A percentile compares a stretch with the other conserved stretches of the same genome.
Conservation (phyloP, 768 basidiomycete genomes). For the Paxillus rubicundulus region DNA sequence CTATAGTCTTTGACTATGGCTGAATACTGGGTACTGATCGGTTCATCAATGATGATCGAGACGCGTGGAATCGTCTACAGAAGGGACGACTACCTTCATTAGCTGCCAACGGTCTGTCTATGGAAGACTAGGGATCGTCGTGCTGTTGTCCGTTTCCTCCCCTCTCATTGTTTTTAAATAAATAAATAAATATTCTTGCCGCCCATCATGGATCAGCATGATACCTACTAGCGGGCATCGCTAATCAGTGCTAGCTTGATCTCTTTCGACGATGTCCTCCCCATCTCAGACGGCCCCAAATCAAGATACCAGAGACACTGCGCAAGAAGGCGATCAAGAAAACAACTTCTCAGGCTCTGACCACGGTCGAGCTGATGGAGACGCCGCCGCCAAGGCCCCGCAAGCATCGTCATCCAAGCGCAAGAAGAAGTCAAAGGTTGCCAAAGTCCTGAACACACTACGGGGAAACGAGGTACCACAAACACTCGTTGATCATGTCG, state of each 20-base stretch:
- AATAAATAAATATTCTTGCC: too few species aligned
- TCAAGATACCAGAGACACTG: slow-evolving; percentile 42
- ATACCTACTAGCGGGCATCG: too few species aligned
- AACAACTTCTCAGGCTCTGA: slow-evolving; percentile 31
- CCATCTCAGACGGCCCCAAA: slow-evolving; percentile 40
- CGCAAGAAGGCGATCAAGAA: slow-evolving; percentile 35
- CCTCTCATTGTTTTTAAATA: too few species aligned
- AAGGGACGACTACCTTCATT: too few species aligned
- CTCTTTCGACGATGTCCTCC: slow-evolving; percentile 18
- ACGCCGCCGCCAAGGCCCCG: slow-evolving; percentile 11
- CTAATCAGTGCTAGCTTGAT: background rate
- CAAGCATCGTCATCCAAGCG: slow-evolving; percentile 47
- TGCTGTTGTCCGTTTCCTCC: too few species aligned
- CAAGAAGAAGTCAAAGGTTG: slow-evolving; percentile 81
- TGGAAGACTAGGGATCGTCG: too few species aligned
- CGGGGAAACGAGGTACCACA: slow-evolving; percentile 55
- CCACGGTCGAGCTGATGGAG: slow-evolving; percentile 16
- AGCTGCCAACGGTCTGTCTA: too few species aligned
- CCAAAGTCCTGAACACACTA: slow-evolving; percentile 49
- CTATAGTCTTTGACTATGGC: background rate
- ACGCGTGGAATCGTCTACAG: too few species aligned
- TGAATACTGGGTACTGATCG: too few species aligned
- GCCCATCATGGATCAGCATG: too few species aligned
- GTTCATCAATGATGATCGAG: too few species aligned
- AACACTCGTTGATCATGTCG: slow-evolving; percentile 61